phyloP scores from a whole-genome alignment of 2,329 filamentous ascomycete species.

The Verticillium alfalfae region DNA sequence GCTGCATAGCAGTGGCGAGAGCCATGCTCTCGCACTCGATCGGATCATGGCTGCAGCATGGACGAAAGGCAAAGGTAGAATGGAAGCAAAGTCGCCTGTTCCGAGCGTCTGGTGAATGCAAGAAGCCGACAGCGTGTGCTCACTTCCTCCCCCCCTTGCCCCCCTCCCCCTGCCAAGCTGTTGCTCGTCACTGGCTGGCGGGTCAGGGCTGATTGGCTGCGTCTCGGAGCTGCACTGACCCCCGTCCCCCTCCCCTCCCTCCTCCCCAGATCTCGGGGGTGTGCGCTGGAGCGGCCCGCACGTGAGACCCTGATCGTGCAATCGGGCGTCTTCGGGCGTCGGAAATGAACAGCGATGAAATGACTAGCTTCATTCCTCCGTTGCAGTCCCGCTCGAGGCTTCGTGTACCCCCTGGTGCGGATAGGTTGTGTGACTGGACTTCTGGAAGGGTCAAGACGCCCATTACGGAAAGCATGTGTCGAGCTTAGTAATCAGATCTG shows the following conservation, averaged over 20 bases:
- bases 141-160: background rate
- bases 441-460: background rate
- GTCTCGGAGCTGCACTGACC: background rate
- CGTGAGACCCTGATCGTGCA: background rate
- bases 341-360: background rate
- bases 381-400: background rate
- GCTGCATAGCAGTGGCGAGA: slow-evolving; percentile 17
- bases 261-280: background rate
- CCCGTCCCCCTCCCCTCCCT: background rate
- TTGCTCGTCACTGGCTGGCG: background rate
- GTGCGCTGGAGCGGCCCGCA: background rate
- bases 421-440: background rate
- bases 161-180: background rate
- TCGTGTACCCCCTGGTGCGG: background rate
- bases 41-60: slow-evolving; percentile 11
- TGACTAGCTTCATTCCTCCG: background rate
- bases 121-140: background rate
- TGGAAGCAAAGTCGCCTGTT: background rate
- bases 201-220: background rate
- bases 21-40: slow-evolving; percentile 8
- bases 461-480: background rate
- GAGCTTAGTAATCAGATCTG: background rate
- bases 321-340: background rate
- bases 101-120: background rate
- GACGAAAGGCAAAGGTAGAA: slow-evolving; percentile 13